These are phyloP conservation scores for Phytophthora pisi DNA, from an alignment of 352 stramenopile genomes.

Conservation along the genomic window DNA sequence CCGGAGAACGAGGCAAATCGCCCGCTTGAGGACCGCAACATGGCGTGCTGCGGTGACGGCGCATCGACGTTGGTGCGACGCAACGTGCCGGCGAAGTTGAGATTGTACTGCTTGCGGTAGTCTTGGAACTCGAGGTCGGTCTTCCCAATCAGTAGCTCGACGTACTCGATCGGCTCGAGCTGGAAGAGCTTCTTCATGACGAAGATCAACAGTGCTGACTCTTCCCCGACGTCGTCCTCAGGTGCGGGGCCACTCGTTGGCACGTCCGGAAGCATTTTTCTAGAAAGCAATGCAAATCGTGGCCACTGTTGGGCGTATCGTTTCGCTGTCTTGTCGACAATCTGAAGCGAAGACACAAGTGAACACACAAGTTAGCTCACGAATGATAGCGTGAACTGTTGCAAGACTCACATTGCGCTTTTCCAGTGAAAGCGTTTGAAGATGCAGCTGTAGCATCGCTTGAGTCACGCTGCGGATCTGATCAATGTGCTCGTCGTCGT, in stretches of 20 bases:
- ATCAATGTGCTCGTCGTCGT: constrained; percentile 27
- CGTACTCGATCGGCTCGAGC: constrained; percentile 53
- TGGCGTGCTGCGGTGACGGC: constrained; percentile 26
- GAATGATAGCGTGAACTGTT: neutral
- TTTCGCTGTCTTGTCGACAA: constrained; percentile 47
- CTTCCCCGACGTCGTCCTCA: constrained; percentile 19
- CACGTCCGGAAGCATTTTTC: constrained; percentile 6
- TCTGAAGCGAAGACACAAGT: constrained; percentile 23
- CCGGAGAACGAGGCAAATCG: constrained; percentile 56
- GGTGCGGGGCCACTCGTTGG: neutral
- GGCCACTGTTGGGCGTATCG: constrained; percentile 33
- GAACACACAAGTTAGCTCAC: constrained; percentile 14
- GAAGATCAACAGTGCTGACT: constrained; percentile 36
- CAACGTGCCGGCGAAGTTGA: constrained; percentile 36
- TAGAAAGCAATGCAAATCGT: constrained; percentile 28
- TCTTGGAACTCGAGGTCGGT: constrained; percentile 46
- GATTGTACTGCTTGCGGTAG: constrained; percentile 46
- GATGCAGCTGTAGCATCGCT: constrained; percentile 45
- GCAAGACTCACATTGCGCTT: constrained; percentile 37
- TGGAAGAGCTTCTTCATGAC: constrained; percentile 52
- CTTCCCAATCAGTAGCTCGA: constrained; percentile 45
- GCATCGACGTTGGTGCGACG: constrained; percentile 36
- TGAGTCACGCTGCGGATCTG: constrained; percentile 50
- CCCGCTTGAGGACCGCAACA: constrained; percentile 26
- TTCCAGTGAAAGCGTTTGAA: constrained; percentile 42